Evolutionary conservation across 2,329 filamentous ascomycete species (phyloP).

Genomic region (Penicillium crustosum): DNA sequence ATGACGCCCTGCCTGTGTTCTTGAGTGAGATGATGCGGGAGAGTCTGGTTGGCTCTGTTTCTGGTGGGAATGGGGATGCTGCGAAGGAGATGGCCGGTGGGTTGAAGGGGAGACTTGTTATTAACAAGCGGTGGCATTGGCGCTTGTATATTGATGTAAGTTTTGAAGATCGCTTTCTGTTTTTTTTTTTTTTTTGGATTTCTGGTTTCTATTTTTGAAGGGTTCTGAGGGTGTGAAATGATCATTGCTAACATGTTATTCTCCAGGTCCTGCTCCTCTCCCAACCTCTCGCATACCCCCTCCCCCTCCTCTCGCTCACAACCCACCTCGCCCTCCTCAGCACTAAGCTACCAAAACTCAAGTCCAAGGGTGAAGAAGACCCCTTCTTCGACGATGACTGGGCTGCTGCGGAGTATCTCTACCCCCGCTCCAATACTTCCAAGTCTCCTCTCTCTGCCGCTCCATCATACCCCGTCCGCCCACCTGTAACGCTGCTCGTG

Average conservation of each 20-base stretch:
- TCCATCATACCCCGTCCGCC: conserved; percentile 51
- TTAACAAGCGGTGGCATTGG: conserved; percentile 94
- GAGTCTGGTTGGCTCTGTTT: conserved; percentile 69
- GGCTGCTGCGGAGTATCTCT: conserved; percentile 78
- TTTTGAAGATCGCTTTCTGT: background rate
- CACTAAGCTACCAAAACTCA: conserved; percentile 77
- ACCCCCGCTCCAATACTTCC: conserved; percentile 52
- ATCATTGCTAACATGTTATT: conserved; percentile 9
- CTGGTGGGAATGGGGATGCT: conserved; percentile 69
- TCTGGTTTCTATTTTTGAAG: background rate
- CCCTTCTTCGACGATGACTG: conserved; percentile 98
- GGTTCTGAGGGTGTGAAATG: background rate
- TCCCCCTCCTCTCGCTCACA: conserved; percentile 87
- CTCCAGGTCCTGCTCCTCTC: conserved; percentile 83
- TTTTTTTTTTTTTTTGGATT: too few species aligned
- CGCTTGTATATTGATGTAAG: conserved; percentile 86
- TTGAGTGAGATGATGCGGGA: conserved; percentile 85
- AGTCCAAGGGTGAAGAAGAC: conserved; percentile 90
- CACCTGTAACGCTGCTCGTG: conserved; percentile 87
- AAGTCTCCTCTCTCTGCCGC: conserved; percentile 16
- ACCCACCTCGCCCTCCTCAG: conserved; percentile 90
- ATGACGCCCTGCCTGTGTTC: conserved; percentile 86
- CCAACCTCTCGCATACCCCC: conserved; percentile 86
- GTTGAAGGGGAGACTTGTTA: conserved; percentile 69
- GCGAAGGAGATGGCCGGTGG: conserved; percentile 62